phyloP scores from a whole-genome alignment of 169 alveolate species.

The Perkinsus marinus region DNA sequence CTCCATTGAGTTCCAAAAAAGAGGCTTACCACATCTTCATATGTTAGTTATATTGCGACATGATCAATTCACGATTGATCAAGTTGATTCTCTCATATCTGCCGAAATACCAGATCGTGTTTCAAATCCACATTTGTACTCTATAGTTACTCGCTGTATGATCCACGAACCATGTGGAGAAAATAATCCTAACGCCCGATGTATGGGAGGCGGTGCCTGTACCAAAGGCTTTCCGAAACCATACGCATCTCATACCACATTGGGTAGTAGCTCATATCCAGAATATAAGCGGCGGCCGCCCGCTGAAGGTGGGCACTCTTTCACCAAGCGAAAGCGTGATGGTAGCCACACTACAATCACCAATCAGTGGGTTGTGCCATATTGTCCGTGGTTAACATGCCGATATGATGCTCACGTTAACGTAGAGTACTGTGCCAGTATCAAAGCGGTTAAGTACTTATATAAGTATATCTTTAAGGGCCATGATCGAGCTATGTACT shows the following conservation, averaged over 20 bases:
- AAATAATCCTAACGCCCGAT: not conserved
- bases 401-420: not conserved
- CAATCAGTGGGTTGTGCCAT: conserved; percentile 1
- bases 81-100: not conserved
- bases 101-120: not conserved
- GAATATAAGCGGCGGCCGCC: not conserved
- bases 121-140: not conserved
- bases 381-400: not conserved
- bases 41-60: not conserved
- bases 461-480: not conserved
- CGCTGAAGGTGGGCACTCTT: not conserved
- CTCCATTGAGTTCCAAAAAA: not conserved
- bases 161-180: not conserved
- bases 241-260: not conserved
- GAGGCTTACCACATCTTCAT: not conserved
- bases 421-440: not conserved
- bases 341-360: not conserved
- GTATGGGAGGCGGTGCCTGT: not conserved
- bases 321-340: not conserved
- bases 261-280: not conserved
- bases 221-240: not conserved
- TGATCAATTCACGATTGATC: not conserved
- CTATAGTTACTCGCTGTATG: not conserved
- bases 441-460: not conserved
- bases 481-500: not conserved